Evolutionary conservation across 345 rosid genomes (phyloP).

Genomic region (Arabis alpina): DNA sequence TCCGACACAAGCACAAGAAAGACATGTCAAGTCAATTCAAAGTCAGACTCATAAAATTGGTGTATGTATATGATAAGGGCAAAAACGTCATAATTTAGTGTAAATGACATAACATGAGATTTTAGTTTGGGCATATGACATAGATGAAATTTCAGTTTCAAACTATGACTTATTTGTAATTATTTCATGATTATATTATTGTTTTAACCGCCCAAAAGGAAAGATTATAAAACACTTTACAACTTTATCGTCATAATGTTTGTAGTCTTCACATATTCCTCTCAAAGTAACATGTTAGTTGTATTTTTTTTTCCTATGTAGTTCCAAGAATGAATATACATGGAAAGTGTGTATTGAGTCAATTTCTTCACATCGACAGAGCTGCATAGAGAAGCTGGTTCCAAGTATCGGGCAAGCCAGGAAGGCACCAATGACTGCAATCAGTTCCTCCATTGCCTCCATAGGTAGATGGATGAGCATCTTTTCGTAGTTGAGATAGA

Average conservation of each 20-base stretch:
- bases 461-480: slow-evolving; percentile 84
- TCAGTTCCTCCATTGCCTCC: slow-evolving; percentile 60
- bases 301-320: background rate
- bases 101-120: too few relatives aligned
- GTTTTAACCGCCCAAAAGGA: background rate
- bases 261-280: slow-evolving; percentile 16
- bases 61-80: too few relatives aligned
- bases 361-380: slow-evolving; percentile 52
- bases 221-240: slow-evolving; percentile 21
- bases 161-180: too few relatives aligned
- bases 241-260: slow-evolving; percentile 4
- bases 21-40: too few relatives aligned
- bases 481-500: slow-evolving; percentile 85
- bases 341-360: slow-evolving; percentile 28
- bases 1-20: too few relatives aligned
- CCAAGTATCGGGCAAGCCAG: slow-evolving; percentile 96
- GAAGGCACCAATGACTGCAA: slow-evolving; percentile 98
- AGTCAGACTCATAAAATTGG: too few relatives aligned
- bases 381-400: slow-evolving; percentile 92
- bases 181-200: too few relatives aligned
- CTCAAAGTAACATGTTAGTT: slow-evolving; percentile 27
- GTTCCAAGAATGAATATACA: too few relatives aligned
- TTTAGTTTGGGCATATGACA: too few relatives aligned
- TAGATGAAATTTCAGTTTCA: too few relatives aligned
- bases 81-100: too few relatives aligned